Evolutionary conservation across 371 early-diverging fungal genomes (phyloP), one percentile per base, ranked within the genome.

Genomic region (Rhizopus stolonifer): DNA sequence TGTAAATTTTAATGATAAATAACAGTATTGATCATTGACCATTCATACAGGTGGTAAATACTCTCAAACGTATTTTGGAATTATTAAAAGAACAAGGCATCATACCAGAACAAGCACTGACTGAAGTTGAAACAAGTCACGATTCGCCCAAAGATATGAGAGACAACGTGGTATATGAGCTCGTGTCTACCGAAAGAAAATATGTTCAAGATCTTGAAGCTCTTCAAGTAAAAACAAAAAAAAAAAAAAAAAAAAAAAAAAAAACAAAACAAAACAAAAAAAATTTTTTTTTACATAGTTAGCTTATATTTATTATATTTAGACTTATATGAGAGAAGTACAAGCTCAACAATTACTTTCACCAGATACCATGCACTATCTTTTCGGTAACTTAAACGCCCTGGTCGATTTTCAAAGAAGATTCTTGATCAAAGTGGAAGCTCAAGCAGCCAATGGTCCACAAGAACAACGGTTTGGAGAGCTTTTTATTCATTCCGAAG

Each of bases 391-490:
- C 58, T 73, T 98, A 46, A 88, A 92, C 67, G 88, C 89, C 18
- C 71, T 98, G n/a, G 85, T 97, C 4, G 97, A 98, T 59, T 96
- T 95, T 54, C 96, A 97, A 74, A 81, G 98, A 23, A 80, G 93
- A 24, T 96, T 98, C 63, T 68, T 97, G 65, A 82, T 97, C 18
- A 87, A 87, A 22, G 69, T 97, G 42, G 98, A 98, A 72, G 84
- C 86, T 14, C 81, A 92, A 48, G 85, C 91, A 5, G 75, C 86
- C 15, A 67, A 71, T 25, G 43, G 84, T 13, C 70, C 88, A 5
- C 74, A 76, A 44, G 94, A 95, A 33, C 96, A 96, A 64, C 70
- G 92, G 46, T 89, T 96, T 74, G 98, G 98, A 2, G 74, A 74
- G 17, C 63, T 91, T 4, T 94, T 93, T 62, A 56, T 88, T 9